Conservation (phyloP, 345 rosid genomes). For the Orychophragmus violaceus region DNA sequence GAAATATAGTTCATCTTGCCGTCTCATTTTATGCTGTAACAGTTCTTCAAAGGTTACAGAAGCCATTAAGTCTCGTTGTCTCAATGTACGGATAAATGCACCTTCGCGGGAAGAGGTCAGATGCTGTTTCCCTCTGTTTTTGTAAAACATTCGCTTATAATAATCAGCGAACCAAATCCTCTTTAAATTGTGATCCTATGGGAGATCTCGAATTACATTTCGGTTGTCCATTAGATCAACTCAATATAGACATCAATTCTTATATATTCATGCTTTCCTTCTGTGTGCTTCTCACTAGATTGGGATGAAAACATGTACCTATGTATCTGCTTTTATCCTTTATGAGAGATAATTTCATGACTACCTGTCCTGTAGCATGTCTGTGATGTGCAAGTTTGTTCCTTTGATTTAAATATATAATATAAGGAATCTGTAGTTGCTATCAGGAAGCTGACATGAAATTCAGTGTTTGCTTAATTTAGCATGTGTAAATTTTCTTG, state of each 20-base stretch:
- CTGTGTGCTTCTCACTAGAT: background rate
- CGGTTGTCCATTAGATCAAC: background rate
- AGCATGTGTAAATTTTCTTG: background rate
- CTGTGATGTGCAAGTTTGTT: background rate
- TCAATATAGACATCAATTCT: background rate
- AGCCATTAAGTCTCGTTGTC: slow-evolving; percentile 93
- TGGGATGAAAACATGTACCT: background rate
- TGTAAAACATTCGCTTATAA: background rate
- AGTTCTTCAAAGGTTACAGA: slow-evolving; percentile 93
- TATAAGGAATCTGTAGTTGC: background rate
- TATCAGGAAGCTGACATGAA: background rate
- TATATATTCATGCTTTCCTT: background rate
- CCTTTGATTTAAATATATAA: background rate
- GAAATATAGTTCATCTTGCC: slow-evolving; percentile 84
- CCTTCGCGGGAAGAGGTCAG: slow-evolving; percentile 80
- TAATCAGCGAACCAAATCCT: background rate
- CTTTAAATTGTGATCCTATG: background rate
- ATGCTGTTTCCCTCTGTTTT: background rate
- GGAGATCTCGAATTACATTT: background rate
- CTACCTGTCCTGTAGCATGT: background rate
- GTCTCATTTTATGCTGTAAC: slow-evolving; percentile 87
- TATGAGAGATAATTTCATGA: background rate
- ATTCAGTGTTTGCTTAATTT: background rate
- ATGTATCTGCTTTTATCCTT: background rate
- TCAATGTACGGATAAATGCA: slow-evolving; percentile 76